phyloP scores from a whole-genome alignment of 1,139 yeast species.

The Kodamaea suecica region DNA sequence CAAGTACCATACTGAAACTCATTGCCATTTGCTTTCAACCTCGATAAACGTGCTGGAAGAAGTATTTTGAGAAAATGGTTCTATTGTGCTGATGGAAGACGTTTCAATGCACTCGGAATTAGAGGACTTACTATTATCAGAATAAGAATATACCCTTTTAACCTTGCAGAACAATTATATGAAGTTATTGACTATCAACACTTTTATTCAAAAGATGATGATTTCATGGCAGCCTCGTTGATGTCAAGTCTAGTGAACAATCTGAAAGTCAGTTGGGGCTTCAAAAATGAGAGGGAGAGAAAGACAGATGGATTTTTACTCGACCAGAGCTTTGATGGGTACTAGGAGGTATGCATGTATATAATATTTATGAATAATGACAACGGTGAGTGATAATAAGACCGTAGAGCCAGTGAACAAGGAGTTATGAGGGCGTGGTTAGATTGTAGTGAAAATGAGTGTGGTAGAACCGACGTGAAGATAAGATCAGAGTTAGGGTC shows the following conservation, averaged over 20 bases:
- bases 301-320: slow-evolving; percentile 20
- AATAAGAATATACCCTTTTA: slow-evolving; percentile 14
- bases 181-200: slow-evolving; percentile 15
- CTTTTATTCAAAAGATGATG: slow-evolving; percentile 12
- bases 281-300: slow-evolving; percentile 39
- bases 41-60: slow-evolving; percentile 8
- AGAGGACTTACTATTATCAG: slow-evolving; percentile 9
- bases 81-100: slow-evolving; percentile 21
- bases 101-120: slow-evolving; percentile 1
- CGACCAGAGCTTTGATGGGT: too few relatives aligned
- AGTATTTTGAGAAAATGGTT: slow-evolving; percentile 15
- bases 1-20: neutral
- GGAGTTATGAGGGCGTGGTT: too few relatives aligned
- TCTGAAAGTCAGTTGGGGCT: slow-evolving; percentile 40
- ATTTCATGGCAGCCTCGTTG: slow-evolving; percentile 8
- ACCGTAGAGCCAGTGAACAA: too few relatives aligned
- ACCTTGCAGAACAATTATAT: slow-evolving; percentile 6
- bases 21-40: too few relatives aligned
- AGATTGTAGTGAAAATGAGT: too few relatives aligned
- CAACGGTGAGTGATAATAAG: neutral
- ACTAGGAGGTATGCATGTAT: neutral
- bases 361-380: neutral
- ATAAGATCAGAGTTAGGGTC: too few relatives aligned
- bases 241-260: slow-evolving; percentile 24
- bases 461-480: too few relatives aligned